Percentiles rank a stretch among this genome's conserved stretches.
Evolutionary conservation across 805 yeast species (phyloP).

Genomic region (Scheffersomyces lignosus): DNA sequence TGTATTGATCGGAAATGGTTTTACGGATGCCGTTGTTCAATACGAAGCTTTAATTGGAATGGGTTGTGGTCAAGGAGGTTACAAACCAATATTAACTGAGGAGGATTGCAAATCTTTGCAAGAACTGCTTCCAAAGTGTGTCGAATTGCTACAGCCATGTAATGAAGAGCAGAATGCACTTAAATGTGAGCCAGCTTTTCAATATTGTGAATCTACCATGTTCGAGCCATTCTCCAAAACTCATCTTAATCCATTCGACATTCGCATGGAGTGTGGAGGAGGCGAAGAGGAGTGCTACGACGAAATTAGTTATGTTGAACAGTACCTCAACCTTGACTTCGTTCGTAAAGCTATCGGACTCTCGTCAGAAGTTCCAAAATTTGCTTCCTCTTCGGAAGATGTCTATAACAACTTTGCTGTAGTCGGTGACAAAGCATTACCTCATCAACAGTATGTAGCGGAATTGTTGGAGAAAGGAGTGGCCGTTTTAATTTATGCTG

Average conservation of each 20-base stretch:
- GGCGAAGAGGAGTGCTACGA: slow-evolving; percentile 9
- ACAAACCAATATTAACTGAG: slow-evolving; percentile 7
- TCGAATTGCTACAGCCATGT: slow-evolving; percentile 4
- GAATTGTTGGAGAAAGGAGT: slow-evolving; percentile 12
- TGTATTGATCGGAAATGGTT: slow-evolving; percentile 22
- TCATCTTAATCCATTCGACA: slow-evolving; percentile 9
- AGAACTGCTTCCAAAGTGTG: slow-evolving; percentile 7
- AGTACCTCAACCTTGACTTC: slow-evolving; percentile 8
- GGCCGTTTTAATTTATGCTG: slow-evolving; percentile 14
- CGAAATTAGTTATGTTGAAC: slow-evolving; percentile 7
- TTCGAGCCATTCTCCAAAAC: slow-evolving; percentile 2
- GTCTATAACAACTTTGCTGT: slow-evolving; percentile 15
- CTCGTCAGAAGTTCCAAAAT: slow-evolving; percentile 13
- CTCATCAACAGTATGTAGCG: slow-evolving; percentile 1
- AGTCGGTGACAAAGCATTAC: slow-evolving; percentile 10
- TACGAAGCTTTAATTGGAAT: slow-evolving; percentile 20
- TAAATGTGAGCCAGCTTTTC: slow-evolving; percentile 8
- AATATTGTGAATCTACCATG: slow-evolving; percentile 8
- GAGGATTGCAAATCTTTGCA: slow-evolving; percentile 10
- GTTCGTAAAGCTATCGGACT: slow-evolving; percentile 12
- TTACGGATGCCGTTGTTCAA: slow-evolving; percentile 21
- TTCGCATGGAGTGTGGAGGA: slow-evolving; percentile 6
- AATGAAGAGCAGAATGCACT: slow-evolving; percentile 4
- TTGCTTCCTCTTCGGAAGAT: slow-evolving; percentile 16
- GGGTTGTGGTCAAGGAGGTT: slow-evolving; percentile 16